Percentiles rank a stretch among this genome's conserved stretches.
Conservation (phyloP, 108 stramenopile genomes). For the Fragilariopsis cylindrus region DNA sequence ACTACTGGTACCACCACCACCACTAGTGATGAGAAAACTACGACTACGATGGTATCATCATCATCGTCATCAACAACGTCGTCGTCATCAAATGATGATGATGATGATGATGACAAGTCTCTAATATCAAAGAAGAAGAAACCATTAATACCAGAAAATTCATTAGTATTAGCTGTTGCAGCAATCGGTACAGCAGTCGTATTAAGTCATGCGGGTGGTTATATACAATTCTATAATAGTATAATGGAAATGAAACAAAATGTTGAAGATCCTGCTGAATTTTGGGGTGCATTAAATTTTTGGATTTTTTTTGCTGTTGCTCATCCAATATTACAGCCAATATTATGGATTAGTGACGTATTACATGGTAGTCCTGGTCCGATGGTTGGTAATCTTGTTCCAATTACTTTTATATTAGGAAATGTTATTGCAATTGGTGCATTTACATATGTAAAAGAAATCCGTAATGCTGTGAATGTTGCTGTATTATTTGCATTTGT, state of each 20-base stretch:
- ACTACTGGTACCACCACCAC: not conserved
- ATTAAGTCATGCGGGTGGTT: constrained; percentile 66
- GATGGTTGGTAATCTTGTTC: constrained; percentile 69
- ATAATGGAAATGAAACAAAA: constrained; percentile 75
- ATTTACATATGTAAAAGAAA: constrained; percentile 65
- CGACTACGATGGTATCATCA: not conserved
- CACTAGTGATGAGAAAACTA: constrained; percentile 15
- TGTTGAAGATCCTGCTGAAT: constrained; percentile 67
- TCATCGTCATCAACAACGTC: not conserved
- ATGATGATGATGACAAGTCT: not conserved
- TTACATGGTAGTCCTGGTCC: constrained; percentile 88
- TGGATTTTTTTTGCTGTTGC: constrained; percentile 94
- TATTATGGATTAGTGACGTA: constrained; percentile 87
- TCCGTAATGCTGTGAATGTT: constrained; percentile 77
- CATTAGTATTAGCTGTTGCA: constrained; percentile 49
- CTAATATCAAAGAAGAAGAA: constrained; percentile 25
- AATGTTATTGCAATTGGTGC: constrained; percentile 73
- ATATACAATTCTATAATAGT: constrained; percentile 63
- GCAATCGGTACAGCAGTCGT: constrained; percentile 54
- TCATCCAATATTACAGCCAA: constrained; percentile 86
- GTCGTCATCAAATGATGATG: not conserved
- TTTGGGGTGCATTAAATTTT: constrained; percentile 83
- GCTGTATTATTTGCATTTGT: constrained; percentile 74
- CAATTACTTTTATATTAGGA: constrained; percentile 62
- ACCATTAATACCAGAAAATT: constrained; percentile 47